Percentiles rank a stretch among this genome's conserved stretches.
These are phyloP conservation scores for Fragosphaeria purpurea DNA, from an alignment of 2,329 filamentous ascomycete genomes.

Conservation along the genomic window DNA sequence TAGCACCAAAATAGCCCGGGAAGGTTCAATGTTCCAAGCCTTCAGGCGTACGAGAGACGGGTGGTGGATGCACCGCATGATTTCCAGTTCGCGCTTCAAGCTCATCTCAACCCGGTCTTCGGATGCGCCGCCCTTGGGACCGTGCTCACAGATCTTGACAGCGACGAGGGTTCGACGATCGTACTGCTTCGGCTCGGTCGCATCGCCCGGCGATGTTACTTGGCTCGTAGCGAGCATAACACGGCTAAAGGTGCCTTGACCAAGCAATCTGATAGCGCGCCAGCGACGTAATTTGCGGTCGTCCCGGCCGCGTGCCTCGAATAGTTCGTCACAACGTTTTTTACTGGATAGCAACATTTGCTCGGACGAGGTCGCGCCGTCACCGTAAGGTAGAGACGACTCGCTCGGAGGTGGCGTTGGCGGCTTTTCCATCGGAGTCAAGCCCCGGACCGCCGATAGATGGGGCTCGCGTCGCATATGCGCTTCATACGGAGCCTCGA, in stretches of 20 bases:
- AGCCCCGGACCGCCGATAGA: conserved; percentile 66
- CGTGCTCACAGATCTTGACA: conserved; percentile 91
- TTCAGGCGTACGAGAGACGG: conserved; percentile 86
- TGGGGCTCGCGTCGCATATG: conserved; percentile 66
- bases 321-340: conserved; percentile 45
- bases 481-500: conserved; percentile 12
- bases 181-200: conserved; percentile 29
- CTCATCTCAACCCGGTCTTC: conserved; percentile 90
- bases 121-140: conserved; percentile 83
- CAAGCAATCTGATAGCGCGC: conserved; percentile 69
- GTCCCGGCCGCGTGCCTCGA: conserved; percentile 56
- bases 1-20: conserved; percentile 73
- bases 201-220: conserved; percentile 34
- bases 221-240: conserved; percentile 86
- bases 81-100: conserved; percentile 87
- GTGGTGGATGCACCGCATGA: conserved; percentile 79
- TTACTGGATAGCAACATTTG: conserved; percentile 28
- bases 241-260: conserved; percentile 90
- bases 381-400: conserved; percentile 41
- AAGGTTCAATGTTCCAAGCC: conserved; percentile 78
- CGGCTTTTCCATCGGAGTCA: conserved; percentile 52
- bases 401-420: conserved; percentile 79
- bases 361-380: conserved; percentile 32
- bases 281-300: conserved; percentile 66
- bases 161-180: conserved; percentile 78